Evolutionary conservation across 2,329 filamentous ascomycete genomes (phyloP).

Genomic region (Penicillium corylophilum): DNA sequence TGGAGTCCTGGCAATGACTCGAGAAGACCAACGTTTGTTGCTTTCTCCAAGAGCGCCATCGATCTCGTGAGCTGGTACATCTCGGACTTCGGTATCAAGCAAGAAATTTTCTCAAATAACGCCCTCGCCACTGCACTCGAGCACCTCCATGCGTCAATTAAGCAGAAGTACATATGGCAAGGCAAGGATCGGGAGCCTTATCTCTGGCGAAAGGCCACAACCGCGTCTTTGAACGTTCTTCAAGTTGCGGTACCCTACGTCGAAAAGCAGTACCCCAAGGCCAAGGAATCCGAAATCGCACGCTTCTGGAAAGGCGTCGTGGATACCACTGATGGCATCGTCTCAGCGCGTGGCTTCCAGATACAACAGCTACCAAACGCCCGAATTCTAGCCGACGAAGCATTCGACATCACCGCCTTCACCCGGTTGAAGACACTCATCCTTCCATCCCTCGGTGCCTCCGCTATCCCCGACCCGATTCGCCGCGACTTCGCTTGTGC

Average conservation of each 20-base stretch:
- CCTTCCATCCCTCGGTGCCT: slow-evolving; percentile 68
- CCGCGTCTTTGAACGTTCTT: slow-evolving; percentile 66
- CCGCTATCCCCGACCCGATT: slow-evolving; percentile 63
- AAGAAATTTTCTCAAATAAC: slow-evolving; percentile 68
- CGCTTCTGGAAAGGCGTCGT: slow-evolving; percentile 71
- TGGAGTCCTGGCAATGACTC: slow-evolving; percentile 38
- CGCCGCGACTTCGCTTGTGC: slow-evolving; percentile 70
- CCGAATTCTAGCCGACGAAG: slow-evolving; percentile 66
- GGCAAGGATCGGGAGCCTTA: slow-evolving; percentile 67
- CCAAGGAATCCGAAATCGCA: slow-evolving; percentile 44
- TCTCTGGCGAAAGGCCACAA: slow-evolving; percentile 79
- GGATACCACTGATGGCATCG: slow-evolving; percentile 65
- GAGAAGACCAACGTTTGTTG: slow-evolving; percentile 76
- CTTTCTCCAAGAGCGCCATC: slow-evolving; percentile 82
- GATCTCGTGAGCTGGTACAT: slow-evolving; percentile 56
- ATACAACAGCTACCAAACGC: slow-evolving; percentile 38
- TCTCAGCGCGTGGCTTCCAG: slow-evolving; percentile 61
- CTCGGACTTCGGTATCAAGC: slow-evolving; percentile 47
- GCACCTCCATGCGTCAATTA: slow-evolving; percentile 68
- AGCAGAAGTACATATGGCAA: slow-evolving; percentile 76
- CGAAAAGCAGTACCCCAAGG: slow-evolving; percentile 39
- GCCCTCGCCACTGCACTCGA: slow-evolving; percentile 65
- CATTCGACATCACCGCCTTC: slow-evolving; percentile 78
- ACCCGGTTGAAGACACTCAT: slow-evolving; percentile 64
- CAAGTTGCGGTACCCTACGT: slow-evolving; percentile 64